These are phyloP conservation scores for Nigrospora oryzae DNA, from an alignment of 2,329 filamentous ascomycete species.

Conservation along the genomic window DNA sequence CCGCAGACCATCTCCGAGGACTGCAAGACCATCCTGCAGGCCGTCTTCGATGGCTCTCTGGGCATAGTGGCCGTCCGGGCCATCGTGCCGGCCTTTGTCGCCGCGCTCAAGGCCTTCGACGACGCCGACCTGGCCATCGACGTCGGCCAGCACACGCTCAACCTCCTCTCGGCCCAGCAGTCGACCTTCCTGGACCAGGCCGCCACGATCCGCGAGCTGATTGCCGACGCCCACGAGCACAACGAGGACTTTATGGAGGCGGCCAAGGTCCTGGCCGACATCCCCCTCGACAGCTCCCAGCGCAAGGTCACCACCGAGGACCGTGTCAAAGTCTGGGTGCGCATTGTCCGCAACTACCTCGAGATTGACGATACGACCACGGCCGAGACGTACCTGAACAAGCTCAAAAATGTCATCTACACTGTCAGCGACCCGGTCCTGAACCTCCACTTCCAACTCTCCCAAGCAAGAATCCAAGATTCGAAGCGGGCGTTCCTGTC, in stretches of 20 bases:
- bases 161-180: conserved; percentile 51
- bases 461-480: conserved; percentile 87
- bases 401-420: conserved; percentile 87
- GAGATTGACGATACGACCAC: conserved; percentile 85
- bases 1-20: conserved; percentile 37
- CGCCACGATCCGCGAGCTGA: conserved; percentile 66
- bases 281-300: conserved; percentile 84
- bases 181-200: conserved; percentile 79
- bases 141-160: conserved; percentile 66
- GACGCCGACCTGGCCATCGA: conserved; percentile 62
- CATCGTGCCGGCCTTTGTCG: conserved; percentile 59
- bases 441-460: conserved; percentile 79
- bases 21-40: conserved; percentile 59
- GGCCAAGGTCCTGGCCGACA: conserved; percentile 70
- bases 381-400: conserved; percentile 84
- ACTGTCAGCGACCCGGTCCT: conserved; percentile 66
- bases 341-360: conserved; percentile 88
- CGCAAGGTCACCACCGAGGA: conserved; percentile 74
- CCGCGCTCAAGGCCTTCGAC: conserved; percentile 50
- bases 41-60: conserved; percentile 59
- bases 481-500: conserved; percentile 83
- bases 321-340: conserved; percentile 80
- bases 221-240: conserved; percentile 75
- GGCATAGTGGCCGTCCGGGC: conserved; percentile 70
- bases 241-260: conserved; percentile 75